Base-by-base conservation (phyloP, 2,329 filamentous ascomycete genomes). In the Sporothrix pseudoabietina region DNA sequence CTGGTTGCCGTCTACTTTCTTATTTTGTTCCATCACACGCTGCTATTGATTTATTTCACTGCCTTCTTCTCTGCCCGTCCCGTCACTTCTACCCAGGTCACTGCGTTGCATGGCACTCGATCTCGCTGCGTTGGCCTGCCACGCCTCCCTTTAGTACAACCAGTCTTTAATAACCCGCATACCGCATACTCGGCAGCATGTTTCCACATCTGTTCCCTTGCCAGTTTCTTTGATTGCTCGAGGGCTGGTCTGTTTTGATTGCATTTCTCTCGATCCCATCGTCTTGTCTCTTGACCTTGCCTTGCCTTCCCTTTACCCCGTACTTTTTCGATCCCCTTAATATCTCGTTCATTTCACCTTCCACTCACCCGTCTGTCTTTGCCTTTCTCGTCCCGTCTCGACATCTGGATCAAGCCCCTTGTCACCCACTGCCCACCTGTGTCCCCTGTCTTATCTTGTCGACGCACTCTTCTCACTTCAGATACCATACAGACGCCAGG, bases 181-280 rank as follows among this genome's bases (percentile, higher is more conserved):
- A 41, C 71, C 39, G 63, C 63, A 59, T 59, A 41, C 63, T 69
- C 71, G 71, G 54, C 71, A 73, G 9, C 55, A 73, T 71, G 22
- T 35, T 61, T 63, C 72, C 59, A 66, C 71, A 35, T 39, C 7
- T 72, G 19, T 65, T 52, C 47, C 47, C 47, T 57, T 66, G 22
- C 55, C 22, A 63, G 7, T 32, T 41, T 41, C 52, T 39, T 73
- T 71, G 22, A 41, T 61, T 49, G 22, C 30, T 49, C 26, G 26
- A n/a, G 0, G 35, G 47, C 9, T 32, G 22, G n/a, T 52, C 30
- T 30, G 5, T 22, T 10, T 32, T 39, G n/a, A 52, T 49, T 30
- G 5, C 41, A 4, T 22, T 54, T 26, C 41, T 39, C 26, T 32
- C 39, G 39, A 63, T 70, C 22, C 16, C 22, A 41, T 73, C 26